Conservation (phyloP, 495 filamentous ascomycete species). For the Podospora comata region DNA sequence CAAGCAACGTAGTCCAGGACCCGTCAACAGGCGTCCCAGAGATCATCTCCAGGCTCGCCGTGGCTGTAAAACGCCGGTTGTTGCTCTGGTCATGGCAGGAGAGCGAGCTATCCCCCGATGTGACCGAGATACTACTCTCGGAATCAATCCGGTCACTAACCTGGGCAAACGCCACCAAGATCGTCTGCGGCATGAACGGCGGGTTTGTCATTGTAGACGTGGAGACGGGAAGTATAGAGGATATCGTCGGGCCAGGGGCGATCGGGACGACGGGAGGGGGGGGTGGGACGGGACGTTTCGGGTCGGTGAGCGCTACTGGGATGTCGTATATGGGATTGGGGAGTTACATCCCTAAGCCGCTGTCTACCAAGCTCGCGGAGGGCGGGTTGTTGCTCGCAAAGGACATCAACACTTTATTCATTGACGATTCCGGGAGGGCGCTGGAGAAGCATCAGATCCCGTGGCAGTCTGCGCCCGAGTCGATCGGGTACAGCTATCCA, state of each 20-base stretch:
- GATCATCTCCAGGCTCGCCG: conserved; percentile 85
- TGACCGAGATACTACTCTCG: conserved; percentile 71
- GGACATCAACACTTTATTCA: conserved; percentile 92
- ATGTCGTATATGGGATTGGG: conserved; percentile 92
- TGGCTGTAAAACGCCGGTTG: conserved; percentile 86
- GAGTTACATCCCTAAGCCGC: conserved; percentile 81
- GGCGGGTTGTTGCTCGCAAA: conserved; percentile 87
- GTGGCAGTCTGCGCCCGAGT: conserved; percentile 84
- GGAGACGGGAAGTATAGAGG: conserved; percentile 62
- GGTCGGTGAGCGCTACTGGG: conserved; percentile 57
- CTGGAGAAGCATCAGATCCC: conserved; percentile 83
- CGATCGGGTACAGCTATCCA: conserved; percentile 92
- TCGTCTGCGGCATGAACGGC: conserved; percentile 83
- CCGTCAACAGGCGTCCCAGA: conserved; percentile 77
- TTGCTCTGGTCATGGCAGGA: conserved; percentile 94
- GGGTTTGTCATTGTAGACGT: conserved; percentile 89
- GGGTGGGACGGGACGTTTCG: conserved; percentile 43
- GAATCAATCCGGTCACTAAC: conserved; percentile 79
- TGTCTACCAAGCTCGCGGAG: conserved; percentile 76
- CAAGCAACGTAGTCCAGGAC: conserved; percentile 91
- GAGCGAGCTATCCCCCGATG: conserved; percentile 74
- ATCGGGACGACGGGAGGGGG: conserved; percentile 64
- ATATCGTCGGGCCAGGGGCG: conserved; percentile 75
- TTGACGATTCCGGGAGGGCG: conserved; percentile 76
- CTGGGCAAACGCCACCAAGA: conserved; percentile 80